Evolutionary conservation across 768 basidiomycete species (phyloP).

Genomic region (Pholiota microspora): DNA sequence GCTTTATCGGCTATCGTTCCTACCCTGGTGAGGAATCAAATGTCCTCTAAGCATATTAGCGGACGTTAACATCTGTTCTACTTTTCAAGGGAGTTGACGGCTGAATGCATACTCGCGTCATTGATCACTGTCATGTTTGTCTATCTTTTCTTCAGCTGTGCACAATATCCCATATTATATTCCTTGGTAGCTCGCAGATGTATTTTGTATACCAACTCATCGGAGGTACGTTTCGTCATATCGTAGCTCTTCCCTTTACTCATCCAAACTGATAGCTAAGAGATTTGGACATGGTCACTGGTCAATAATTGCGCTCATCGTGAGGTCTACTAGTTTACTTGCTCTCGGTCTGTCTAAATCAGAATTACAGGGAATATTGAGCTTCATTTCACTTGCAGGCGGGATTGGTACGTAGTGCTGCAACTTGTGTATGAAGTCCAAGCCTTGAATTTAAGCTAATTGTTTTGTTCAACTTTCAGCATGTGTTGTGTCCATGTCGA

Average conservation of each 20-base stretch:
- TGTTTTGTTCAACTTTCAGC: background rate
- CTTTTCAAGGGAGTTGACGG: conserved; percentile 1
- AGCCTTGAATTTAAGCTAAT: background rate
- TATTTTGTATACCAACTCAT: conserved; percentile 5
- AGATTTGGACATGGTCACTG: conserved; percentile 3
- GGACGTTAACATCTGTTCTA: background rate
- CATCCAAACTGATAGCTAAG: background rate
- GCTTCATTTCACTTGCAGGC: background rate
- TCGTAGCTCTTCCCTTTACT: background rate
- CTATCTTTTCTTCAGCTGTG: background rate
- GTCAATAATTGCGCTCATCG: background rate
- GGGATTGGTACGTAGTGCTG: background rate
- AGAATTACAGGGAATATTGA: background rate
- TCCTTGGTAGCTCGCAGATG: background rate
- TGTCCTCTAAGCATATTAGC: background rate
- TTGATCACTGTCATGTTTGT: background rate
- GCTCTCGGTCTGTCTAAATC: background rate
- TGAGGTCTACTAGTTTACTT: background rate
- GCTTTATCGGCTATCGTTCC: conserved; percentile 1
- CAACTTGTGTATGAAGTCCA: too few relatives aligned
- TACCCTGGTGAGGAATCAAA: background rate
- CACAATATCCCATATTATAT: background rate
- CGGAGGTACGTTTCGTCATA: background rate
- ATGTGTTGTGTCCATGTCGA: background rate
- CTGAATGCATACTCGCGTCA: conserved; percentile 2